Base-by-base conservation (phyloP, 805 yeast species). In the Pichia cabralensis region DNA sequence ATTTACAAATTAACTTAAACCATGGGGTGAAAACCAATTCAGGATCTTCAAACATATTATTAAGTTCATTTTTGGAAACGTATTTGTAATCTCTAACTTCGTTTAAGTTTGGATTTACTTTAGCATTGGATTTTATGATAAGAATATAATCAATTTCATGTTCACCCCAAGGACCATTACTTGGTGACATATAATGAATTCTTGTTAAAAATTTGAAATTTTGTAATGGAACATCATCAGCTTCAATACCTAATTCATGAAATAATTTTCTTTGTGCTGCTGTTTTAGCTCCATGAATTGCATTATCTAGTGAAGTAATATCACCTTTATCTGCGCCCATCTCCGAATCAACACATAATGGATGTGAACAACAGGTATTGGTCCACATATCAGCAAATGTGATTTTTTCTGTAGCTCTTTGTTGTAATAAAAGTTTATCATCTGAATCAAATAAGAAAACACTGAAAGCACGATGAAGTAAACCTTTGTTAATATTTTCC, bases 361-460 rank as follows among this genome's bases (percentile, higher is more conserved):
- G 99, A 56, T 92, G 99, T 1, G 97, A 88, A 58, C 99, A 92
- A 61, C 99, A 92, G 2, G 99, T 92, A 58, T 92, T 92, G 18
- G 99, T 92, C 99, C 99, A 92, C 80, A 88, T 76, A 39, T 76
- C 76, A 1, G 97, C 94, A 60, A 92, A 92, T 1, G 99, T 92
- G 62, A 92, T 92, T 58, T 92, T 92, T 56, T 92, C 97, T 32
- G 77, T 76, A 0, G 99, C 97, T 48, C 99, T 76, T 62, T 89
- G 96, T 62, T 92, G 99, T 46, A 92, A 66, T 39, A 92, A 67
- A 42, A 92, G 68, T 58, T 80, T 69, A 39, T 76, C 76, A 29
- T 82, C 73, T 16, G 71, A 72, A 56, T 86, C 80, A 65, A 92
- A 92, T 35, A 89, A 61, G 49, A 92, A 92, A n/a, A 88, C 96